These are phyloP conservation scores for Vitis vinifera DNA, from an alignment of 164 flowering plant genomes.

Conservation along the genomic window DNA sequence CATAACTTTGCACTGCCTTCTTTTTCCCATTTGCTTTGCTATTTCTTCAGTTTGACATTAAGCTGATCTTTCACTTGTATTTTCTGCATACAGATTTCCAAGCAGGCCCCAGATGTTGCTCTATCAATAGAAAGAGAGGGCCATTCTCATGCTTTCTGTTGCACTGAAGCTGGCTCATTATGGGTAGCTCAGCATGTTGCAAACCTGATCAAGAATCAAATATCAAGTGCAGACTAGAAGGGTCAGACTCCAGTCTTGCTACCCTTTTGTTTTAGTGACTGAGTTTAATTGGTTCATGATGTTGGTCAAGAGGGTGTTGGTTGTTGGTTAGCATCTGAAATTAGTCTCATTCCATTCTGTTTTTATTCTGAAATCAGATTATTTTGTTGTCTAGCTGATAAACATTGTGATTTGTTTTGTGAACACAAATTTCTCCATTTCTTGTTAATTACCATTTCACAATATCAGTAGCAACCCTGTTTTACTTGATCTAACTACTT, in stretches of 20 bases:
- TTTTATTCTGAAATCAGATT: too few relatives aligned
- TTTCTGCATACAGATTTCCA: constrained; percentile 49
- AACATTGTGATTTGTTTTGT: too few relatives aligned
- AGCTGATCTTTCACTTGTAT: not conserved
- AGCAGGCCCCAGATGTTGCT: constrained; percentile 48
- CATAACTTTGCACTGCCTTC: not conserved
- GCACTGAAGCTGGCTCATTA: constrained; percentile 75
- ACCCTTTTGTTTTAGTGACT: not conserved
- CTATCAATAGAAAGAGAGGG: constrained; percentile 80
- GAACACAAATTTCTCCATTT: too few relatives aligned
- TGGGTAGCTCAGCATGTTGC: constrained; percentile 86
- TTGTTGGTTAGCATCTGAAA: too few relatives aligned
- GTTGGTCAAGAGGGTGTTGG: too few relatives aligned
- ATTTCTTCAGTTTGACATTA: not conserved
- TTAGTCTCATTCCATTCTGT: not conserved
- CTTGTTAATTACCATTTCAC: too few relatives aligned
- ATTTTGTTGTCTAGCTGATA: too few relatives aligned
- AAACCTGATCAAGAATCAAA: constrained; percentile 42
- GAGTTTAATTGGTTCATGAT: too few relatives aligned
- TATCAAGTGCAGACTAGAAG: constrained; percentile 11
- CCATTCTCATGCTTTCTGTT: constrained; percentile 71
- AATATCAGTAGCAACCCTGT: too few relatives aligned
- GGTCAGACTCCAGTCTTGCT: not conserved
- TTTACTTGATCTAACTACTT: too few relatives aligned
- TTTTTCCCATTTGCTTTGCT: not conserved